Evolutionary conservation across 495 filamentous ascomycete species (phyloP).

Genomic region (Podospora didyma): DNA sequence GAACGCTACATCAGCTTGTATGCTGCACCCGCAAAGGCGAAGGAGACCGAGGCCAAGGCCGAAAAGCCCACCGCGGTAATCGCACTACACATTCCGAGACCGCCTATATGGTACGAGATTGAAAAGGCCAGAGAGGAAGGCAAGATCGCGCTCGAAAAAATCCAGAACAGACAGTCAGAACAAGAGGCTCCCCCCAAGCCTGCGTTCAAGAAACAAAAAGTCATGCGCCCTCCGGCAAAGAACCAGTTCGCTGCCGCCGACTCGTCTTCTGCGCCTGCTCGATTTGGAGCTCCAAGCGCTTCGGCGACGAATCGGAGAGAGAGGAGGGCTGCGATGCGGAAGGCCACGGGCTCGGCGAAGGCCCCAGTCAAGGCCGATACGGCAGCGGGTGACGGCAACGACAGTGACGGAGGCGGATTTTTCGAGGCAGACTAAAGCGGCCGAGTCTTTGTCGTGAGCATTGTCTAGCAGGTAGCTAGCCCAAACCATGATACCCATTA

Average conservation of each 20-base stretch:
- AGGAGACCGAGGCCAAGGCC: slow-evolving; percentile 18
- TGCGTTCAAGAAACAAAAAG: neutral
- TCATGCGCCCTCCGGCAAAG: neutral
- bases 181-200: neutral
- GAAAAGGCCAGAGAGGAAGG: slow-evolving; percentile 66
- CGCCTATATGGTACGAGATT: slow-evolving; percentile 65
- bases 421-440: slow-evolving; percentile 22
- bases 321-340: neutral
- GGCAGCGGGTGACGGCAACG: slow-evolving; percentile 12
- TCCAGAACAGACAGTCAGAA: slow-evolving; percentile 42
- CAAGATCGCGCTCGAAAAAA: slow-evolving; percentile 44
- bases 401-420: slow-evolving; percentile 27
- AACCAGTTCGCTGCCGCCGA: neutral
- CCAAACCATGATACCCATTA: slow-evolving; percentile 13
- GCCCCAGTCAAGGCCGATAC: neutral
- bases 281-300: neutral
- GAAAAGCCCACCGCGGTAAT: slow-evolving; percentile 28
- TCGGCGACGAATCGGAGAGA: neutral
- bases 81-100: slow-evolving; percentile 37
- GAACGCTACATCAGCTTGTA: slow-evolving; percentile 81
- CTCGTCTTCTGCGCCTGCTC: neutral
- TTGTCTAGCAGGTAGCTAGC: neutral
- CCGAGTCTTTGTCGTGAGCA: neutral
- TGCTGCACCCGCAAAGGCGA: slow-evolving; percentile 15
- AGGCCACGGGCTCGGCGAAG: neutral